Base-by-base conservation (phyloP, 2,329 filamentous ascomycete species). In the Ophiocordyceps camponoti-saundersi region DNA sequence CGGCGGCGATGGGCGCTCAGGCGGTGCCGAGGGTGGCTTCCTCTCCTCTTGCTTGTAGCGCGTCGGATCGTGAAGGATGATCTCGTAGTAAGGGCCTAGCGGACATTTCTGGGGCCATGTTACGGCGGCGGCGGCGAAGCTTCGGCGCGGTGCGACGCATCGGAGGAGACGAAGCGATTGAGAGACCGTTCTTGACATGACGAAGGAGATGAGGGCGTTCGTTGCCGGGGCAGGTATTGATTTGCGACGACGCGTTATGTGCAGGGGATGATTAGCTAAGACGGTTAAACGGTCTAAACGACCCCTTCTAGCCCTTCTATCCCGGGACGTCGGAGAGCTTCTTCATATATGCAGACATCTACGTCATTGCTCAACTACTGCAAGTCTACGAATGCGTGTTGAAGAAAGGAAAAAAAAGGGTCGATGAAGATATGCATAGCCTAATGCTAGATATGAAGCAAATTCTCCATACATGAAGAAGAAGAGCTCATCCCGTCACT, bases 11-110 rank as follows among this genome's bases (percentile, higher is more conserved):
- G 48, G 46, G 3, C 48, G 53, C 12, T 55, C 48, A n/a, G 54
- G 46, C 30, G 57, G 52, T 16, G 67, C 63, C 7, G 65, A 62
- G n/a, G 69, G 67, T 0, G 69, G 65, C 11, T 72, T 65, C 53
- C 72, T 72, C 34, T 58, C 53, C 10, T 60, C 53, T 45, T 48
- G 51, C 54, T 63, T 46, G 62, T 65, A 53, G 2, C 66, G 66
- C 10, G 65, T 61, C 0, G 71, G 69, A 5, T 61, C 63, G 44
- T 66, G 63, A 42, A 80, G 65, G 22, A 80, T 69, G n/a, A 65
- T 60, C 52, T 77, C 69, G 60, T 81, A 81, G 62, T 77, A 81
- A 36, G 64, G 58, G 1, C 77, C 77, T 1, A 79, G 63, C 0
- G 76, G 74, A 16, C 63, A 61, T n/a, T 53, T 50, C 34, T 65